Percentiles rank a stretch among this genome's conserved stretches.
These are phyloP conservation scores for Nothophytophthora sp. DNA, from an alignment of 352 stramenopile species.

Conservation along the genomic window DNA sequence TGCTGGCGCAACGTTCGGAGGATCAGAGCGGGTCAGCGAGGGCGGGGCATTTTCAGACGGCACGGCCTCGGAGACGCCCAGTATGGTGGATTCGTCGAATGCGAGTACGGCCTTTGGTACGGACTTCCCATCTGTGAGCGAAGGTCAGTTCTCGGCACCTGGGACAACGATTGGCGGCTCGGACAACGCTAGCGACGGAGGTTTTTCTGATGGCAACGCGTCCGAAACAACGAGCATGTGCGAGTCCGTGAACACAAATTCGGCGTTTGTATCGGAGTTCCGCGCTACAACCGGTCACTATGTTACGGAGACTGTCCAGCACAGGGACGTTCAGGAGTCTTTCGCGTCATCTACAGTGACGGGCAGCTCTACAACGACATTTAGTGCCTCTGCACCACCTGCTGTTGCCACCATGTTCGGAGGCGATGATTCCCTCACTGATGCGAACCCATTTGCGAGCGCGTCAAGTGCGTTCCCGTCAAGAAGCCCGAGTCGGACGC, in stretches of 20 bases:
- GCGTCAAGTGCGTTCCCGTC: constrained; percentile 32
- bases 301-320: constrained; percentile 29
- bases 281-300: constrained; percentile 35
- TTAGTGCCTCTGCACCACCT: constrained; percentile 13
- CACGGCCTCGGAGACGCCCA: constrained; percentile 69
- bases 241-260: constrained; percentile 41
- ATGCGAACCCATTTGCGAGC: constrained; percentile 49
- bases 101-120: constrained; percentile 76
- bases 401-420: constrained; percentile 21
- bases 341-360: constrained; percentile 32
- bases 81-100: constrained; percentile 72
- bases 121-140: constrained; percentile 74
- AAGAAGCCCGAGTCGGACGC: no score
- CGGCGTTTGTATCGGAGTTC: constrained; percentile 38
- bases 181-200: constrained; percentile 55
- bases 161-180: constrained; percentile 62
- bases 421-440: constrained; percentile 18
- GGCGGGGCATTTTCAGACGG: constrained; percentile 65
- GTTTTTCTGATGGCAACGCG: constrained; percentile 60
- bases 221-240: constrained; percentile 59
- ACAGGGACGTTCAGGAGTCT: constrained; percentile 11
- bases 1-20: constrained; percentile 75
- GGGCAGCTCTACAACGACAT: constrained; percentile 15
- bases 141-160: constrained; percentile 65
- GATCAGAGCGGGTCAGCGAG: constrained; percentile 69